Evolutionary conservation across 2,329 filamentous ascomycete species (phyloP).

Genomic region (Fusarium stilboides): DNA sequence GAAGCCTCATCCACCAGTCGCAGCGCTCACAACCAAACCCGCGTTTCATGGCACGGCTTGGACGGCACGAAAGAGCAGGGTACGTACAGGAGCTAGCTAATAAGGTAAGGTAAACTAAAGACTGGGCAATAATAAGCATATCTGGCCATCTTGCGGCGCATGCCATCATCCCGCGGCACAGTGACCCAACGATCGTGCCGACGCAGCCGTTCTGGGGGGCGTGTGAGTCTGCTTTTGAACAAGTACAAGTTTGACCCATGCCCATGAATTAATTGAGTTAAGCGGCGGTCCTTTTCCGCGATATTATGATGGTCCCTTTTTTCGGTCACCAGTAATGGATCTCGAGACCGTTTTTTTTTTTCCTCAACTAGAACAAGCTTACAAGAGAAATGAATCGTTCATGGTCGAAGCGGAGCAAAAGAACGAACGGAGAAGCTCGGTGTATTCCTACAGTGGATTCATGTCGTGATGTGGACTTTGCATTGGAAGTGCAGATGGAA

Average conservation of each 20-base stretch:
- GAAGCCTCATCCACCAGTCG: slow-evolving; percentile 22
- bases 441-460: slow-evolving; percentile 15
- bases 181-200: slow-evolving; percentile 49
- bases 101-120: slow-evolving; percentile 18
- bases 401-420: too few relatives aligned
- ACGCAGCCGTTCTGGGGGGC: slow-evolving; percentile 48
- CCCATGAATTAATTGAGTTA: background rate
- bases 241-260: background rate
- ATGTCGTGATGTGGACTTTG: slow-evolving; percentile 14
- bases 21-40: slow-evolving; percentile 18
- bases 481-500: slow-evolving; percentile 15
- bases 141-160: slow-evolving; percentile 48
- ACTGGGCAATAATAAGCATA: slow-evolving; percentile 49
- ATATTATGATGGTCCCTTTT: background rate
- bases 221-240: slow-evolving; percentile 10
- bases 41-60: slow-evolving; percentile 40
- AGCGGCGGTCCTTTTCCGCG: slow-evolving; percentile 37
- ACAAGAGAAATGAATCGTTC: too few relatives aligned
- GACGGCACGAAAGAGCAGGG: slow-evolving; percentile 27
- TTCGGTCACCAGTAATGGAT: too few relatives aligned
- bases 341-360: too few relatives aligned
- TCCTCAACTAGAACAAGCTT: too few relatives aligned
- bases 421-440: slow-evolving; percentile 9
- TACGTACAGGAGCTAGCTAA: background rate
- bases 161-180: slow-evolving; percentile 49